These are phyloP conservation scores for Pestalotiopsis sp. DNA, from an alignment of 2,329 filamentous ascomycete genomes.

Conservation along the genomic window DNA sequence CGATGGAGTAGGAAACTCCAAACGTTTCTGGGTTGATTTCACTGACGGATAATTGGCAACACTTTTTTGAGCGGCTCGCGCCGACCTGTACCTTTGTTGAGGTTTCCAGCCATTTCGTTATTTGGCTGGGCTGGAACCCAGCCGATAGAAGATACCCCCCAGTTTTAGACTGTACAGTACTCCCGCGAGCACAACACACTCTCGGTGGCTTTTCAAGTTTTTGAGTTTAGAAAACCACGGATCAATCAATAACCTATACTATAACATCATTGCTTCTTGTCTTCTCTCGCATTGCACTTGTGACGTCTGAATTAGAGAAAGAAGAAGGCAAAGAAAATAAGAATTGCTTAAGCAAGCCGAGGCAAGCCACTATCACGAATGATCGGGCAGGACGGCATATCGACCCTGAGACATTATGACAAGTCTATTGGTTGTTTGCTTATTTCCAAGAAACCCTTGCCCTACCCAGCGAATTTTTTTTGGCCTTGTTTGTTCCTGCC, in stretches of 20 bases:
- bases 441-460: not conserved
- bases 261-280: not conserved
- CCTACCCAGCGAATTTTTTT: not conserved
- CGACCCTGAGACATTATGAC: constrained; percentile 12
- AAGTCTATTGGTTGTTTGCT: constrained; percentile 10
- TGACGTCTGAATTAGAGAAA: not conserved
- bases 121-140: constrained; percentile 36
- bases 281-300: not conserved
- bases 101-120: constrained; percentile 30
- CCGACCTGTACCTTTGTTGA: constrained; percentile 23
- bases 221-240: constrained; percentile 8
- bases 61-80: constrained; percentile 23
- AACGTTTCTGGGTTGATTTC: constrained; percentile 8
- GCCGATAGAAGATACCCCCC: constrained; percentile 38
- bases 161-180: constrained; percentile 38
- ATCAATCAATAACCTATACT: constrained; percentile 6
- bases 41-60: constrained; percentile 25
- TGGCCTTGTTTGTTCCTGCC: not conserved
- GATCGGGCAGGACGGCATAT: not conserved
- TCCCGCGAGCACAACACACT: constrained; percentile 3
- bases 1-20: constrained; percentile 24
- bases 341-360: not conserved
- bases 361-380: constrained; percentile 2
- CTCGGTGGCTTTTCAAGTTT: constrained; percentile 3
- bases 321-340: not conserved